A percentile compares a stretch with the other conserved stretches of the same genome.
Evolutionary conservation across 257 asterid species (phyloP).

Genomic region (Nicotiana tomentosiformis): DNA sequence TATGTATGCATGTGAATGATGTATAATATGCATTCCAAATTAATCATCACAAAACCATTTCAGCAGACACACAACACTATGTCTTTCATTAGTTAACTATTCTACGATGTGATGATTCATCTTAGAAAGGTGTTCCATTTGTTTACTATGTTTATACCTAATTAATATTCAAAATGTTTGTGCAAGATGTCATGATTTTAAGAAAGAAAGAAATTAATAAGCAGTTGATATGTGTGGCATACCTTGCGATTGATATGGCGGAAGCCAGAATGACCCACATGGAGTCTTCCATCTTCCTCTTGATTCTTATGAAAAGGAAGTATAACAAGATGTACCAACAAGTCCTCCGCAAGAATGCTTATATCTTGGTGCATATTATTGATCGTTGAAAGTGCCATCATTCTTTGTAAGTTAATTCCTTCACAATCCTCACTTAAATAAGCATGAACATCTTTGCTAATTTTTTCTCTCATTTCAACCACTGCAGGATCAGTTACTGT

Average conservation of each 20-base stretch:
- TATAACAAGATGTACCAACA: slow-evolving; percentile 51
- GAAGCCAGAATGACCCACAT: slow-evolving; percentile 56
- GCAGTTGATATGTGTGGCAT: neutral
- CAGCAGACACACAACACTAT: no score
- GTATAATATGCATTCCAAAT: no score
- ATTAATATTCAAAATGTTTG: no score
- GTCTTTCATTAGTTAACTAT: no score
- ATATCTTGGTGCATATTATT: slow-evolving; percentile 77
- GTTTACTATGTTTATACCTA: no score
- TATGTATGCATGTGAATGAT: no score
- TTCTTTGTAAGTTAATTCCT: slow-evolving; percentile 47
- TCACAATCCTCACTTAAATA: slow-evolving; percentile 43
- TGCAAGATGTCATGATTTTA: no score
- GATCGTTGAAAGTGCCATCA: slow-evolving; percentile 73
- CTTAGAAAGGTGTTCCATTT: no score
- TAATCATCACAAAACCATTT: no score
- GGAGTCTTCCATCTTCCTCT: slow-evolving; percentile 64
- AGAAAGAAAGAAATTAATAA: neutral
- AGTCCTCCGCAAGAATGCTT: slow-evolving; percentile 72
- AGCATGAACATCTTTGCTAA: slow-evolving; percentile 29
- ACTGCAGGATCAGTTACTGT: slow-evolving; percentile 60
- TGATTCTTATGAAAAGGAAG: slow-evolving; percentile 85
- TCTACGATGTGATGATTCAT: no score
- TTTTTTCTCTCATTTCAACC: slow-evolving; percentile 55
- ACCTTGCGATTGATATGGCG: slow-evolving; percentile 89